A percentile compares a stretch with the other conserved stretches of the same genome.
phyloP scores from a whole-genome alignment of 179 eudicot species.

The Corrigiola litoralis region DNA sequence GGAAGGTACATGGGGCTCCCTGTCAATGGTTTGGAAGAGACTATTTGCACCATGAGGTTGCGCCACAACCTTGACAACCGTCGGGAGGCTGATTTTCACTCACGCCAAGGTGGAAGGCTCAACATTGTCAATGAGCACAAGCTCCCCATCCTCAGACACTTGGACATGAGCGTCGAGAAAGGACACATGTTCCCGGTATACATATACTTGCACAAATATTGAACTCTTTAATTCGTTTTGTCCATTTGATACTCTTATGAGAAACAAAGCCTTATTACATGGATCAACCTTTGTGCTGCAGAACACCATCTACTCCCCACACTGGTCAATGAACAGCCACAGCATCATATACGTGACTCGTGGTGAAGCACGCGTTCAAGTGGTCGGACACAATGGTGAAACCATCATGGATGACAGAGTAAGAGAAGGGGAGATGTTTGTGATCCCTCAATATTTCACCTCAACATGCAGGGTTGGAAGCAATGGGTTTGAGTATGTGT shows the following conservation, averaged over 20 bases:
- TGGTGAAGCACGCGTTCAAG: conserved; percentile 56
- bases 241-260: neutral
- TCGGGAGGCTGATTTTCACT: conserved; percentile 46
- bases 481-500: conserved; percentile 55
- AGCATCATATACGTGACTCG: conserved; percentile 45
- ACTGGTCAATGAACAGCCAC: conserved; percentile 65
- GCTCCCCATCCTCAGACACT: conserved; percentile 48
- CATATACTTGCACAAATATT: no score
- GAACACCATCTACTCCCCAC: conserved; percentile 56
- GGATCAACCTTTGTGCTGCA: conserved; percentile 13
- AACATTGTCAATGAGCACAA: conserved; percentile 50
- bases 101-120: conserved; percentile 54
- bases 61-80: conserved; percentile 43
- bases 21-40: conserved; percentile 52
- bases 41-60: conserved; percentile 44
- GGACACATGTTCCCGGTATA: conserved; percentile 58
- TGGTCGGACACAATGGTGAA: conserved; percentile 42
- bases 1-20: conserved; percentile 23
- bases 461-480: conserved; percentile 44
- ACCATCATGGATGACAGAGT: conserved; percentile 55
- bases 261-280: neutral
- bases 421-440: conserved; percentile 55
- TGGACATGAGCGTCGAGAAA: conserved; percentile 70
- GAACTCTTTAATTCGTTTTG: neutral
- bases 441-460: conserved; percentile 58